Evolutionary conservation across 1,139 yeast genomes (phyloP).

Genomic region (Kurtzmaniella quercitrusa): DNA sequence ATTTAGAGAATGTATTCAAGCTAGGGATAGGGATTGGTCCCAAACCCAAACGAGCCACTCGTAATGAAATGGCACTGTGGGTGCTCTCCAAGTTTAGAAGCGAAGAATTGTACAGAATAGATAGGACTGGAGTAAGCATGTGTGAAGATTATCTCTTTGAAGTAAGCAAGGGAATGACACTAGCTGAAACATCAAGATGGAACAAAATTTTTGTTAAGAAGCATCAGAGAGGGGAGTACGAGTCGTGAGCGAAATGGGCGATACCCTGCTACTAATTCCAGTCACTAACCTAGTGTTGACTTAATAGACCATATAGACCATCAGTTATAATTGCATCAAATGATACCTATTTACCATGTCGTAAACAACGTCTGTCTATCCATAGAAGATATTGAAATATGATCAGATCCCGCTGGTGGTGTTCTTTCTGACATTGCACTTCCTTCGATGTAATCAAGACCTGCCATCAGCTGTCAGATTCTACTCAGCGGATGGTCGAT

Average conservation of each 20-base stretch:
- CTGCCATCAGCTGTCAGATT: too few species aligned
- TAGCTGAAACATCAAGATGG: constrained; percentile 4
- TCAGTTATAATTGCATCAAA: too few species aligned
- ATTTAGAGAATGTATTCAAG: constrained; percentile 18
- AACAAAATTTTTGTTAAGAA: constrained; percentile 5
- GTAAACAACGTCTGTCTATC: too few species aligned
- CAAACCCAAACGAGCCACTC: constrained; percentile 32
- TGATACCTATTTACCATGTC: too few species aligned
- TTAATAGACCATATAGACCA: too few species aligned
- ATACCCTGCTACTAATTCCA: too few species aligned
- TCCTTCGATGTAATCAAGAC: too few species aligned
- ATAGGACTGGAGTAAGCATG: constrained; percentile 6
- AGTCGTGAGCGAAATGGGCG: background rate
- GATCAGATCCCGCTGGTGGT: too few species aligned
- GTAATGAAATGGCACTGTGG: constrained; percentile 37
- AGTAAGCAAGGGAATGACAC: background rate
- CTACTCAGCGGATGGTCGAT: too few species aligned
- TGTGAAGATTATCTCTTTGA: constrained; percentile 4
- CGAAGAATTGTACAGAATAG: constrained; percentile 16
- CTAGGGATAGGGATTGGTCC: constrained; percentile 45
- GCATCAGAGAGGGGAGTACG: constrained; percentile 5
- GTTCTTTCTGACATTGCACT: too few species aligned
- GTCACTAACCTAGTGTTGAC: too few species aligned
- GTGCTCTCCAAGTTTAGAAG: constrained; percentile 28
- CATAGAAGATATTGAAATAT: too few species aligned